phyloP scores from a whole-genome alignment of 1,284 basidiomycete species.

The Rhizoctonia solani region DNA sequence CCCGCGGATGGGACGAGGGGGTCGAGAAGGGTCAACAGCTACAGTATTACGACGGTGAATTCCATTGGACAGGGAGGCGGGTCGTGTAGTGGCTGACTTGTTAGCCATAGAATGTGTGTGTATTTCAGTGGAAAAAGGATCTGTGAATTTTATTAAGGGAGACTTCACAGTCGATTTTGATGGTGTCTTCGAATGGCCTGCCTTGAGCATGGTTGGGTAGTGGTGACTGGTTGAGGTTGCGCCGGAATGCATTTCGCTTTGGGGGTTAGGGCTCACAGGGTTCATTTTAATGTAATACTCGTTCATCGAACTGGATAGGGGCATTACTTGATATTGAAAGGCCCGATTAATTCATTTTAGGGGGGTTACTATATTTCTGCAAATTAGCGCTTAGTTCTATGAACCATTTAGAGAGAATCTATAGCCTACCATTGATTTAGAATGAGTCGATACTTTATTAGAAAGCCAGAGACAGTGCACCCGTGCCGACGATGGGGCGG shows the following conservation, averaged over 20 bases:
- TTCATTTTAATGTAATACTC: too few species aligned
- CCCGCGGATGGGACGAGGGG: not conserved
- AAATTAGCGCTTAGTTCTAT: too few species aligned
- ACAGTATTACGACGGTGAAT: not conserved
- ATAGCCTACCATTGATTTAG: too few species aligned
- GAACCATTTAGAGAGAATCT: too few species aligned
- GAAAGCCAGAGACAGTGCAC: slow-evolving; percentile 1
- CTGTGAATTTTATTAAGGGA: not conserved
- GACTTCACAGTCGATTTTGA: not conserved
- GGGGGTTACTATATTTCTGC: too few species aligned
- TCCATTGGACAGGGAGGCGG: not conserved
- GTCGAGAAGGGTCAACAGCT: not conserved
- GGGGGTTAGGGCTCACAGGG: too few species aligned
- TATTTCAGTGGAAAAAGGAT: not conserved
- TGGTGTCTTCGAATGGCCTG: not conserved
- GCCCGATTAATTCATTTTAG: too few species aligned
- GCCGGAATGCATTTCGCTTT: too few species aligned
- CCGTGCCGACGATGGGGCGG: not conserved
- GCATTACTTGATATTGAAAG: too few species aligned
- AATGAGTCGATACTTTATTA: too few species aligned
- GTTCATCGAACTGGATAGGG: too few species aligned
- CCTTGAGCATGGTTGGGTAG: not conserved
- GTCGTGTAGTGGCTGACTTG: not conserved
- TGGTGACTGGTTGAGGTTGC: too few species aligned
- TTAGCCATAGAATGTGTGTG: not conserved